Base-by-base conservation (phyloP, 805 yeast species). In the Candida pini region DNA sequence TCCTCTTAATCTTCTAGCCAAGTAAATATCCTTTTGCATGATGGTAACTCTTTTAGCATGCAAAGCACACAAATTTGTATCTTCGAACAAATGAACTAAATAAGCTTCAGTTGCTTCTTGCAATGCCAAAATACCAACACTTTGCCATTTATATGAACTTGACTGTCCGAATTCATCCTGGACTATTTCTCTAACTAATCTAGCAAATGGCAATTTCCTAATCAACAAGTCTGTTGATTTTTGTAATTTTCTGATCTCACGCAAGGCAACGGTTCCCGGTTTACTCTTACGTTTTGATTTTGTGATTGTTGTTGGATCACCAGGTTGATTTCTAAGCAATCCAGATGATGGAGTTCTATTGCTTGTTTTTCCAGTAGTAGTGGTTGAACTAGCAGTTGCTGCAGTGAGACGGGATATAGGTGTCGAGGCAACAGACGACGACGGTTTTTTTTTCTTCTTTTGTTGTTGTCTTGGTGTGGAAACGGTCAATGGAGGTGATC, bases 81-180 rank as follows among this genome's bases (percentile, higher is more conserved):
- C 92, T 50, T 83, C 92, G 33, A 83, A 62, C 25, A 83, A 59
- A 35, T 82, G 82, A 9, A 82, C 79, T 40, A 83, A 55, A 42
- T 76, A 83, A 1, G 90, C 89, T 52, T 83, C 94, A 31, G 83
- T 70, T 2, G 90, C 90, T 51, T 83, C 94, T 51, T 83, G 94
- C 22, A 83, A 60, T 4, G 90, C 90, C 55, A 82, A 50, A 10
- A 83, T 68, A 1, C 90, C 92, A 53, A 80, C 74, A 17, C 82
- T 73, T 47, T 83, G 90, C 94, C 94, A 83, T 50, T 84, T 69
- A 31, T 79, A 64, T 3, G 76, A 78, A 33, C 74, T 71, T 30
- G 72, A 74, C 16, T 53, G 45, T 0, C 80, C 78, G 23, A 69
- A 63, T 41, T 67, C 75, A 39, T 69, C 72, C 33, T 77, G 77